Evolutionary conservation across 805 yeast genomes (phyloP).

Genomic region (Aciculoconidium aculeatum): DNA sequence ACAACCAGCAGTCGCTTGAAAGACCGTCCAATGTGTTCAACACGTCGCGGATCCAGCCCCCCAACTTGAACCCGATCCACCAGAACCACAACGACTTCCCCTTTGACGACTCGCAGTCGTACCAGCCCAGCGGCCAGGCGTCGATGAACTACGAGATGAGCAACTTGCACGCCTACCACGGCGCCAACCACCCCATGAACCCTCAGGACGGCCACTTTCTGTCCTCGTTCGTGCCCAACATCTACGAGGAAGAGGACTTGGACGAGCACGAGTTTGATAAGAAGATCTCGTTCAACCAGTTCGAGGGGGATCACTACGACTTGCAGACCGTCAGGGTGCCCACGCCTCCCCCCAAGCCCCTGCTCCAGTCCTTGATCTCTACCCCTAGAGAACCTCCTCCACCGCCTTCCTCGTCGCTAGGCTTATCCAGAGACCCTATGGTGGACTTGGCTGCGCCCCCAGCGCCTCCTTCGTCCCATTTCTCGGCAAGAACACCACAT

Average conservation of each 20-base stretch:
- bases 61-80: constrained; percentile 13
- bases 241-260: constrained; percentile 34
- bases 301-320: constrained; percentile 39
- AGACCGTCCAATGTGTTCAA: constrained; percentile 24
- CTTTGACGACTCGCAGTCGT: constrained; percentile 6
- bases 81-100: constrained; percentile 10
- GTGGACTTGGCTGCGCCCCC: constrained; percentile 2
- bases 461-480: neutral
- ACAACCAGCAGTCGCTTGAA: constrained; percentile 14
- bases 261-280: constrained; percentile 36
- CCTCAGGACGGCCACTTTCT: constrained; percentile 17
- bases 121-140: constrained; percentile 6
- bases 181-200: constrained; percentile 15
- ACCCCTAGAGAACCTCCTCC: constrained; percentile 6
- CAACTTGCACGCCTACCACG: constrained; percentile 7
- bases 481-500: too few relatives aligned
- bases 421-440: neutral
- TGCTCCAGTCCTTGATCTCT: constrained; percentile 2
- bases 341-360: constrained; percentile 14
- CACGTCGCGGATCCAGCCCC: constrained; percentile 14
- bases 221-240: constrained; percentile 41
- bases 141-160: constrained; percentile 10
- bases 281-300: constrained; percentile 31
- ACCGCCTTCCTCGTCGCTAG: constrained; percentile 6
- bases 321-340: constrained; percentile 27